Percentiles rank a stretch among this genome's conserved stretches.
Evolutionary conservation across 2,329 filamentous ascomycete genomes (phyloP).

Genomic region (Clarireedia sp.): DNA sequence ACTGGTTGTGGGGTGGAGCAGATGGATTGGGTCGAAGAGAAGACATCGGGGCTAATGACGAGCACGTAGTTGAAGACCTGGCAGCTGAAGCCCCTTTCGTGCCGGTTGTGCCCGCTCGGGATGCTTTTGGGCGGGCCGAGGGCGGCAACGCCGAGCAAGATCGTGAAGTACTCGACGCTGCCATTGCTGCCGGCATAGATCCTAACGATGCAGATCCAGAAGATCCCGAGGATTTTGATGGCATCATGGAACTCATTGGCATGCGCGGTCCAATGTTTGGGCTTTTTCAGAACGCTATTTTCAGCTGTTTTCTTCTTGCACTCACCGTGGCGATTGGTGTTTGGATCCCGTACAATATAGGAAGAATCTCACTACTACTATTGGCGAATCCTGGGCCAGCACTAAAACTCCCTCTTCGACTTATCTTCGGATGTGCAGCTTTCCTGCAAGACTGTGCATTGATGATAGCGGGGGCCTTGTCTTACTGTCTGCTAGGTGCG

Average conservation of each 20-base stretch:
- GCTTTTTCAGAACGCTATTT: constrained; percentile 88
- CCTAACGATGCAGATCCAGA: constrained; percentile 70
- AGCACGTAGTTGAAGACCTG: constrained; percentile 50
- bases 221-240: constrained; percentile 90
- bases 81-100: constrained; percentile 54
- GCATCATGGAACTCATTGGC: constrained; percentile 89
- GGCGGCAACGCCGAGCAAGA: constrained; percentile 37
- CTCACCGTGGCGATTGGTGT: constrained; percentile 79
- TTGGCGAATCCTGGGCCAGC: constrained; percentile 69
- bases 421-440: constrained; percentile 67
- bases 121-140: constrained; percentile 18
- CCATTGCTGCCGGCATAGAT: constrained; percentile 62
- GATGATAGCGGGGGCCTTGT: constrained; percentile 51
- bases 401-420: constrained; percentile 60
- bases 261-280: constrained; percentile 90
- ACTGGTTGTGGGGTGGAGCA: constrained; percentile 56
- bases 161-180: constrained; percentile 54
- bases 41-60: constrained; percentile 43
- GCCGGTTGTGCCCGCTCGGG: constrained; percentile 30
- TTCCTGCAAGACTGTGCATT: constrained; percentile 69
- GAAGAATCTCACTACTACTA: constrained; percentile 73
- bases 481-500: constrained; percentile 27
- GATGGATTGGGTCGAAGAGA: constrained; percentile 35
- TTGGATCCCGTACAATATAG: constrained; percentile 86
- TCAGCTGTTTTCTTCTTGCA: constrained; percentile 83